Percentiles rank a stretch among this genome's conserved stretches.
Conservation (phyloP, 768 basidiomycete genomes). For the Hericium coralloides region DNA sequence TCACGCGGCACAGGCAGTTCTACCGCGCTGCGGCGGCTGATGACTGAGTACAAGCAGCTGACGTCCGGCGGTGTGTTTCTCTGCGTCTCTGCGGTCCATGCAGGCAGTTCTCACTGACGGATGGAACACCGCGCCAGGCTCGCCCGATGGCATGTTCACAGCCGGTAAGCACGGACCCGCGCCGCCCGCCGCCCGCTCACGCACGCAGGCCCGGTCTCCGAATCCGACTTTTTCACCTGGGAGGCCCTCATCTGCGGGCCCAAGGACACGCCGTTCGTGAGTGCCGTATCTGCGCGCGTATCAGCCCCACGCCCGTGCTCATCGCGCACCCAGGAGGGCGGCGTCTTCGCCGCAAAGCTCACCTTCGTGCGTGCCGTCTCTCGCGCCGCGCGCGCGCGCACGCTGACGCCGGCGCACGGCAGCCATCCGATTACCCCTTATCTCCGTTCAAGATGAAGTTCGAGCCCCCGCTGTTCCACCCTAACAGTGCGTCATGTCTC, state of each 20-base stretch:
- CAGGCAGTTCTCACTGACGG: background rate
- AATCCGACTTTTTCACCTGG: constrained; percentile 94
- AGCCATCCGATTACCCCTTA: constrained; percentile 89
- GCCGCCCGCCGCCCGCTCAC: background rate
- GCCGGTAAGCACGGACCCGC: constrained; percentile 46
- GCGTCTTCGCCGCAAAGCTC: constrained; percentile 86
- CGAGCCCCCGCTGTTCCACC: constrained; percentile 94
- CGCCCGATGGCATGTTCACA: constrained; percentile 94
- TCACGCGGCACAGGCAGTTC: constrained; percentile 44
- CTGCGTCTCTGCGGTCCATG: constrained; percentile 1
- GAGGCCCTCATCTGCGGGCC: constrained; percentile 92
- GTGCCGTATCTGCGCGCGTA: constrained; percentile 19
- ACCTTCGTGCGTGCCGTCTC: constrained; percentile 65
- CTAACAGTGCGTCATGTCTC: constrained; percentile 65
- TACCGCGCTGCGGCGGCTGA: constrained; percentile 77
- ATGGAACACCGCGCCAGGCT: constrained; percentile 34
- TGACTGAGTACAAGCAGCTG: constrained; percentile 90
- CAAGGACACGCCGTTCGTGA: constrained; percentile 88
- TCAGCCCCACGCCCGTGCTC: constrained; percentile 1
- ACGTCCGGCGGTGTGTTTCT: constrained; percentile 58
- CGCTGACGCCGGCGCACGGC: background rate
- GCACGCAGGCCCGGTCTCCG: constrained; percentile 69
- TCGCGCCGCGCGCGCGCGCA: background rate
- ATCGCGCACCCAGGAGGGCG: constrained; percentile 63
- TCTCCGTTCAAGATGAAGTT: constrained; percentile 99